Percentiles rank a stretch among this genome's conserved stretches.
These are phyloP conservation scores for Mortierella sp. DNA, from an alignment of 371 early-diverging fungal species.

Conservation along the genomic window DNA sequence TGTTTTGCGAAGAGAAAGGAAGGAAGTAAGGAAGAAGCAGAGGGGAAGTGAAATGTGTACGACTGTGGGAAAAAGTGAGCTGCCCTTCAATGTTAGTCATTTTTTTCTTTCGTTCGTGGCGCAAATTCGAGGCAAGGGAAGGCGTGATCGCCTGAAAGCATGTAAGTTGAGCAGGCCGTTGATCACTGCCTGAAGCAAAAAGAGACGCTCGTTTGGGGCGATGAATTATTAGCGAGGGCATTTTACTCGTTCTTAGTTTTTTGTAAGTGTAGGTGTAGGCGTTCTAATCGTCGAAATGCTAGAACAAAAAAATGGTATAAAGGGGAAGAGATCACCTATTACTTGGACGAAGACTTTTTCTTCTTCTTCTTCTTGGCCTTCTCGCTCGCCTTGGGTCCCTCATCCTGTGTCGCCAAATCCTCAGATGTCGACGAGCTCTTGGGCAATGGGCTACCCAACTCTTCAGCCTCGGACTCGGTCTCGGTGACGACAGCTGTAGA, in stretches of 20 bases:
- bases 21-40: neutral
- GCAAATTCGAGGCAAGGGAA: too few species aligned
- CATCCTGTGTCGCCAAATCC: constrained; percentile 29
- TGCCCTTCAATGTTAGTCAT: neutral
- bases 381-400: constrained; percentile 24
- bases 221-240: too few species aligned
- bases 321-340: neutral
- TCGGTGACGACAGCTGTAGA: neutral
- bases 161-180: too few species aligned
- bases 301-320: too few species aligned
- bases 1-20: too few species aligned
- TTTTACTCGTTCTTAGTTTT: too few species aligned
- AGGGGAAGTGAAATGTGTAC: neutral
- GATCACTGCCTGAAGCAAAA: too few species aligned
- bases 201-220: too few species aligned
- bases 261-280: too few species aligned
- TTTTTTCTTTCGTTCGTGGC: neutral
- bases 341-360: constrained; percentile 24
- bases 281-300: too few species aligned
- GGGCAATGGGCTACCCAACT: constrained; percentile 1
- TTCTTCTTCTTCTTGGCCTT: constrained; percentile 54
- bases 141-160: too few species aligned
- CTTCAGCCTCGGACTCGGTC: neutral
- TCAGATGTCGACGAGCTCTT: constrained; percentile 32
- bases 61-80: neutral